A percentile compares a stretch with the other conserved stretches of the same genome.
These are phyloP conservation scores for Candida taoyuanica DNA, from an alignment of 805 yeast species.

Conservation along the genomic window DNA sequence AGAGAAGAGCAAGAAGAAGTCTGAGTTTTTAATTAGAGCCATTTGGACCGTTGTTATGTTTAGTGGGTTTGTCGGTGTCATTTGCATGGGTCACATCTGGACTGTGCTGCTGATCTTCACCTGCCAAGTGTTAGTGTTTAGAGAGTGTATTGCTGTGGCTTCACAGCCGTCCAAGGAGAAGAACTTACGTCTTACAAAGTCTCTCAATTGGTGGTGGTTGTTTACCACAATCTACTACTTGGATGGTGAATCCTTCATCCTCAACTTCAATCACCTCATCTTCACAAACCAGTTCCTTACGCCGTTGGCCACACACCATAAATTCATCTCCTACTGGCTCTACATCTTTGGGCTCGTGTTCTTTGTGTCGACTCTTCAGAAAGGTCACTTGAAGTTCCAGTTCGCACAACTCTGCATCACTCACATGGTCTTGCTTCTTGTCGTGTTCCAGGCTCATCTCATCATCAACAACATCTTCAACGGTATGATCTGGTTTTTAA, in stretches of 20 bases:
- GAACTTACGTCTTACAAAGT: slow-evolving; percentile 74
- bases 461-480: slow-evolving; percentile 83
- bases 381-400: slow-evolving; percentile 86
- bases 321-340: slow-evolving; percentile 75
- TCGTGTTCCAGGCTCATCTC: slow-evolving; percentile 91
- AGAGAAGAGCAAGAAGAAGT: slow-evolving; percentile 54
- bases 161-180: slow-evolving; percentile 75
- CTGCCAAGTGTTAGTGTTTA: slow-evolving; percentile 80
- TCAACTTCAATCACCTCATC: slow-evolving; percentile 53
- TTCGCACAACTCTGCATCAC: slow-evolving; percentile 91
- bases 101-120: slow-evolving; percentile 65
- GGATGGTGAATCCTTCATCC: slow-evolving; percentile 79
- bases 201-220: slow-evolving; percentile 90
- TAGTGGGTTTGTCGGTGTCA: slow-evolving; percentile 56
- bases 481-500: slow-evolving; percentile 91
- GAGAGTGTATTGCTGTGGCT: slow-evolving; percentile 85
- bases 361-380: slow-evolving; percentile 84
- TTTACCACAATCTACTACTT: slow-evolving; percentile 83
- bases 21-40: slow-evolving; percentile 81
- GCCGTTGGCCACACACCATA: slow-evolving; percentile 71
- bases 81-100: slow-evolving; percentile 83
- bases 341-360: slow-evolving; percentile 85
- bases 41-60: slow-evolving; percentile 95
- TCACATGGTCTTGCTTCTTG: slow-evolving; percentile 86
- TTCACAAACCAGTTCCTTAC: slow-evolving; percentile 49